Base-by-base conservation (phyloP, 2,329 filamentous ascomycete species). In the Pseudogymnoascus sp. region DNA sequence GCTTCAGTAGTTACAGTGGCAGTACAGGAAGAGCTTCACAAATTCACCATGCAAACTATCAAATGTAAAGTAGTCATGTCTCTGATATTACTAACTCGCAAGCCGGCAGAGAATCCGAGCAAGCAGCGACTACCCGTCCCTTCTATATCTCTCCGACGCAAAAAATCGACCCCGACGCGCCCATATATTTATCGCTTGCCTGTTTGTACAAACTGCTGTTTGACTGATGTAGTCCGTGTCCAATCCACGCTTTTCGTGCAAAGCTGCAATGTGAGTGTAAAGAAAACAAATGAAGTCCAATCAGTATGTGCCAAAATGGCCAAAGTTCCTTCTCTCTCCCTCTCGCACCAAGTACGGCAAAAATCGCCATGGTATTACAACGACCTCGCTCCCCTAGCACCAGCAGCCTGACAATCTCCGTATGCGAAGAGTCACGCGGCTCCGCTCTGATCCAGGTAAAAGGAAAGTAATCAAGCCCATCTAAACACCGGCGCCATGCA, bases 381-480 rank as follows among this genome's bases (percentile, higher is more conserved):
- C 29, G 46, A 56, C n/a, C 26, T 56, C 46, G 46, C 46, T 56
- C 46, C n/a, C 46, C 46, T 56, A 33, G 29, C 46, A 56, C 46
- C n/a, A n/a, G 26, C 46, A 19, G 46, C 46, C n/a, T 19, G 29
- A 56, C 46, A 33, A 19, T 56, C n/a, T 33, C n/a, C 26, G 21
- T 56, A 56, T 56, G 17, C n/a, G 26, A 31, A 56, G 46, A 7
- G 26, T 19, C 46, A 33, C 26, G 46, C n/a, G 9, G 46, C 29
- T n/a, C 31, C 46, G 26, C 46, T 33, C 26, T 19, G n/a, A 33
- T 56, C 46, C 46, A 56, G n/a, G 26, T 56, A 56, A 56, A 50
- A 56, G 50, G 50, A 56, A 56, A 33, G 50, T 56, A 56, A 56
- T 56, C 50, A 56, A 56, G 17, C 23, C 50, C 50, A 56, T 53